Percentiles rank a stretch among this genome's conserved stretches.
Conservation (phyloP, 768 basidiomycete species). For the Boletus vermiculosoides region DNA sequence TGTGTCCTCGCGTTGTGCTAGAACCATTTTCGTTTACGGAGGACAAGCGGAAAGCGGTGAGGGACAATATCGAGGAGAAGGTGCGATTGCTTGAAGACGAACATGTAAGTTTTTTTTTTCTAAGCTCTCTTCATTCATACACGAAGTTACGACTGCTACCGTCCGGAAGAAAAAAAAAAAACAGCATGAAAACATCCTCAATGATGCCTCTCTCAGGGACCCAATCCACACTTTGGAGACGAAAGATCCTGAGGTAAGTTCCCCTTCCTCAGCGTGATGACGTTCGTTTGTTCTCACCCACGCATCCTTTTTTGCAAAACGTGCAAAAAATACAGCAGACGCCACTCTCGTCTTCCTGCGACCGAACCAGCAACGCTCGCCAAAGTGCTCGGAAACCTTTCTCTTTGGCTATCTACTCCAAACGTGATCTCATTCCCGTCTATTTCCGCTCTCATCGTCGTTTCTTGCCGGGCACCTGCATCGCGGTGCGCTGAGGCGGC, state of each 20-base stretch:
- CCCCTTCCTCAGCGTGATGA: neutral
- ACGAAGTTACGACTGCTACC: too few relatives aligned
- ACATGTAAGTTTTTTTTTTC: slow-evolving; percentile 58
- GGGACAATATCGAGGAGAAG: too few relatives aligned
- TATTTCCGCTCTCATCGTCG: slow-evolving; percentile 70
- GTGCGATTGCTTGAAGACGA: slow-evolving; percentile 69
- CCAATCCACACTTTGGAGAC: slow-evolving; percentile 23
- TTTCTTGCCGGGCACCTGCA: slow-evolving; percentile 70
- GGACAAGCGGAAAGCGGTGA: too few relatives aligned
- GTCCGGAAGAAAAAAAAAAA: too few relatives aligned
- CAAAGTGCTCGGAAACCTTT: slow-evolving; percentile 64
- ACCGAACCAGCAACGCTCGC: slow-evolving; percentile 66
- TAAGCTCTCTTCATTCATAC: neutral
- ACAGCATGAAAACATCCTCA: slow-evolving; percentile 27
- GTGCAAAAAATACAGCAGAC: slow-evolving; percentile 32
- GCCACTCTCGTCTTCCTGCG: slow-evolving; percentile 63
- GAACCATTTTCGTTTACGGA: too few relatives aligned
- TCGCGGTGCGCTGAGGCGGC: slow-evolving; percentile 62
- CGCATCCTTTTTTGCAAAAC: neutral
- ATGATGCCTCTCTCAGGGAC: slow-evolving; percentile 29
- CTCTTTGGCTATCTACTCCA: slow-evolving; percentile 73
- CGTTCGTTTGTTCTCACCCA: neutral
- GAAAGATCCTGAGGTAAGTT: slow-evolving; percentile 22
- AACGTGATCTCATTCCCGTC: slow-evolving; percentile 82
- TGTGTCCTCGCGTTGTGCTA: slow-evolving; percentile 38